Conservation (phyloP, 2,329 filamentous ascomycete genomes). For the Sporothrix euskadiensis region DNA sequence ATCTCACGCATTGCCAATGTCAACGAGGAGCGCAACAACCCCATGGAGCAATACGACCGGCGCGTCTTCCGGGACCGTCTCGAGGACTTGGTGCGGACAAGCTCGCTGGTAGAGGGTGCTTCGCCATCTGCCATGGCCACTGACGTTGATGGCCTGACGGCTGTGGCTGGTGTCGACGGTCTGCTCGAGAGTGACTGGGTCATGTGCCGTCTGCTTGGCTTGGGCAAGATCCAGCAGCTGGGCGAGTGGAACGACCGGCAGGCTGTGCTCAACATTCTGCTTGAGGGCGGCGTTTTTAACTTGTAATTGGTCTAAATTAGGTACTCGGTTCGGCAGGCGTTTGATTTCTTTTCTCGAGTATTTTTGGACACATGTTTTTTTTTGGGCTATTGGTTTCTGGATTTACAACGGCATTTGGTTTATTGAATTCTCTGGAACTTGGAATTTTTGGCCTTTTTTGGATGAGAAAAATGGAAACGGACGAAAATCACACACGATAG, state of each 20-base stretch:
- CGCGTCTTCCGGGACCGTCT: conserved; percentile 36
- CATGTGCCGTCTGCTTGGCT: conserved; percentile 33
- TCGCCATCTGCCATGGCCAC: conserved; percentile 1
- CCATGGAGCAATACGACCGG: conserved; percentile 35
- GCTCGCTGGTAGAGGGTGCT: background rate
- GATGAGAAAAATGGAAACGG: conserved; percentile 4
- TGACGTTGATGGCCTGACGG: background rate
- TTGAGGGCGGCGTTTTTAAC: conserved; percentile 8
- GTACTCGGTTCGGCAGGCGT: background rate
- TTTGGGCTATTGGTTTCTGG: background rate
- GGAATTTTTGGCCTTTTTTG: background rate
- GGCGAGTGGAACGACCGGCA: conserved; percentile 27
- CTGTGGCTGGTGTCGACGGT: background rate
- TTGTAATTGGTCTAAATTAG: background rate
- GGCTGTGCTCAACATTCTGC: conserved; percentile 27
- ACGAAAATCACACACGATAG: background rate
- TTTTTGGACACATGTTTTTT: background rate
- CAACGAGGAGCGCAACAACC: conserved; percentile 34
- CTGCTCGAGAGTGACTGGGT: conserved; percentile 34
- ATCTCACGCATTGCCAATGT: conserved; percentile 36
- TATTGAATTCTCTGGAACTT: background rate
- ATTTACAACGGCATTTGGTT: background rate
- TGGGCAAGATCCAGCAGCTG: conserved; percentile 30
- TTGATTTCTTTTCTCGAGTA: background rate
- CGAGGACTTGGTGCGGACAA: conserved; percentile 29